These are phyloP conservation scores for Neonectria sp. DNA, from an alignment of 2,329 filamentous ascomycete genomes.

Conservation along the genomic window DNA sequence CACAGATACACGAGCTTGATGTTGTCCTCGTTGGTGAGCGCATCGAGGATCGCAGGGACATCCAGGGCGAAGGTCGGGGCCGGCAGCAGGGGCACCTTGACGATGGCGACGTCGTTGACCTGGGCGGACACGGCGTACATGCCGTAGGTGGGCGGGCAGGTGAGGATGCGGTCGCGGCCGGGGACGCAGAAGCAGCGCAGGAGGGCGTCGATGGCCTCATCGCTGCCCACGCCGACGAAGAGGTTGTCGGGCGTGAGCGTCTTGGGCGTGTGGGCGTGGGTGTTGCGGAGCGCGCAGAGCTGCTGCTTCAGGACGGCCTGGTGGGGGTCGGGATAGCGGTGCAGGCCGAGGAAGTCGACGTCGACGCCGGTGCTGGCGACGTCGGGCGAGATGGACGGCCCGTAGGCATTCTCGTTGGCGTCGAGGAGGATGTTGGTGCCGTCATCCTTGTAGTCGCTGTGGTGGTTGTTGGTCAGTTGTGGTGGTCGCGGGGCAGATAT, in stretches of 20 bases:
- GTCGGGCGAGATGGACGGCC: conserved; percentile 77
- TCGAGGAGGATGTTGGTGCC: conserved; percentile 96
- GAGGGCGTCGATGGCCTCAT: conserved; percentile 96
- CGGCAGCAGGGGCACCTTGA: conserved; percentile 86
- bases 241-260: conserved; percentile 84
- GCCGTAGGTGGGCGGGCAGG: conserved; percentile 96
- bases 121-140: conserved; percentile 98
- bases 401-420: conserved; percentile 97
- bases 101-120: conserved; percentile 90
- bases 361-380: conserved; percentile 56
- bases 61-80: conserved; percentile 83
- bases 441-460: conserved; percentile 98
- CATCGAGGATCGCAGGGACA: conserved; percentile 75
- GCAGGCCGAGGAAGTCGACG: conserved; percentile 83
- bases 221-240: conserved; percentile 95
- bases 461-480: conserved; percentile 43
- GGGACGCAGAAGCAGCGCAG: conserved; percentile 94
- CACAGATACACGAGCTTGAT: conserved; percentile 95
- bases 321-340: conserved; percentile 98
- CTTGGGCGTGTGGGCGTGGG: conserved; percentile 82
- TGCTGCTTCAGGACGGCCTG: conserved; percentile 88
- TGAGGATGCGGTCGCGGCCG: conserved; percentile 89
- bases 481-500: conserved; percentile 23
- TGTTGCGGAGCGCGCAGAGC: conserved; percentile 90
- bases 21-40: conserved; percentile 70